Evolutionary conservation across 2,329 filamentous ascomycete species (phyloP).

Genomic region (Colletotrichum camelliae): DNA sequence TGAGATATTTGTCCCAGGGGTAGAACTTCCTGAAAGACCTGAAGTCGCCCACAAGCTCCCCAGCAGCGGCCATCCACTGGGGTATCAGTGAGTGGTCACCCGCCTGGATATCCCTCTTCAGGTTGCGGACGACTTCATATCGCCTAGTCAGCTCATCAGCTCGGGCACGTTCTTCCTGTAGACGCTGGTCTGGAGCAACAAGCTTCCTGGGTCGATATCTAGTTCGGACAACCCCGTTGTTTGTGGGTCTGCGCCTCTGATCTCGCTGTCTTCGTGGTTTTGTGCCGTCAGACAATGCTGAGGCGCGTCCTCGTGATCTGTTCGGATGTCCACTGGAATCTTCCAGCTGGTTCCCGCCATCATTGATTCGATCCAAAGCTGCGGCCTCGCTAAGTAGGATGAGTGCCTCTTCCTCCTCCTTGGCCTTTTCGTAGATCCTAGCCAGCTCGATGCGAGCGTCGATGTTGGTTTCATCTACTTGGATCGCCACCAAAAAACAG

Average conservation of each 20-base stretch:
- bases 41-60: constrained; percentile 67
- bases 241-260: constrained; percentile 6
- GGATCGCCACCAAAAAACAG: constrained; percentile 76
- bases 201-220: constrained; percentile 53
- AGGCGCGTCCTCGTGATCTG: background rate
- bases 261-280: constrained; percentile 13
- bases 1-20: constrained; percentile 69
- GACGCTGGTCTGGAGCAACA: constrained; percentile 48
- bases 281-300: background rate
- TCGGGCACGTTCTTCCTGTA: constrained; percentile 49
- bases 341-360: constrained; percentile 29
- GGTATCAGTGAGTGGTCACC: constrained; percentile 49
- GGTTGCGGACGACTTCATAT: constrained; percentile 48
- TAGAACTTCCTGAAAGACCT: constrained; percentile 68
- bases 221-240: constrained; percentile 32
- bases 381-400: constrained; percentile 79
- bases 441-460: constrained; percentile 81
- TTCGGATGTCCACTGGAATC: background rate
- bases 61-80: constrained; percentile 64
- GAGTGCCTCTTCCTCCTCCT: constrained; percentile 77
- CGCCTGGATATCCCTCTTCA: constrained; percentile 46
- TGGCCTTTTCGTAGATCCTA: constrained; percentile 80
- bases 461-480: constrained; percentile 73
- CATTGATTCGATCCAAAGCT: constrained; percentile 59
- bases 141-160: constrained; percentile 43